Evolutionary conservation across 257 asterid genomes (phyloP).

Genomic region (Mitragyna speciosa): DNA sequence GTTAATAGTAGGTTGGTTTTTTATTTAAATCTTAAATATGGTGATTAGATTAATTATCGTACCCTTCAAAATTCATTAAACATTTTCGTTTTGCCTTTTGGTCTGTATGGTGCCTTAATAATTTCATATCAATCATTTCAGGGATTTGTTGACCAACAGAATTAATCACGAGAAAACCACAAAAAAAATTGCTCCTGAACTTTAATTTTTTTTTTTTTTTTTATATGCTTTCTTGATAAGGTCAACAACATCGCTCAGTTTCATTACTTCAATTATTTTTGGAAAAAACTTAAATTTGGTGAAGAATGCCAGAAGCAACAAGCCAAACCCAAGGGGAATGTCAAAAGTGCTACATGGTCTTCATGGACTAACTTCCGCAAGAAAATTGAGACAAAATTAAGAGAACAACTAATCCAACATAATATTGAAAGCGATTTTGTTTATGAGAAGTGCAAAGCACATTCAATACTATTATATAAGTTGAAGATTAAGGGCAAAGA

Average conservation of each 20-base stretch:
- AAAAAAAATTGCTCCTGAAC: neutral
- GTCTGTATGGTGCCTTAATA: neutral
- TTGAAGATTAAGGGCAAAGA: too few species aligned
- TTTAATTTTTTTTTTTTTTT: neutral
- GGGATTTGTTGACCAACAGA: conserved; percentile 7
- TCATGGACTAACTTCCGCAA: neutral
- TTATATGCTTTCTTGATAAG: neutral
- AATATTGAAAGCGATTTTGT: neutral
- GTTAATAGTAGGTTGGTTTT: neutral
- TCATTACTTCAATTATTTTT: neutral
- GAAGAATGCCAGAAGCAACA: neutral
- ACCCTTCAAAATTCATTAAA: neutral
- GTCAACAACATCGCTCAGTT: neutral
- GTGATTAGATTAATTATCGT: neutral
- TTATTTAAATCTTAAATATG: neutral
- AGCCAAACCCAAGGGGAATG: neutral
- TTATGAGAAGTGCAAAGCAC: neutral
- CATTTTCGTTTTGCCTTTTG: neutral
- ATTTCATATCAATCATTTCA: neutral
- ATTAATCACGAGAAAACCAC: neutral
- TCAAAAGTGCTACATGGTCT: neutral
- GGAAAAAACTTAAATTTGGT: neutral
- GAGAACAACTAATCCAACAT: neutral
- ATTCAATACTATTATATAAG: neutral
- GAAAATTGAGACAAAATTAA: neutral